Percentiles rank a stretch among this genome's conserved stretches.
These are phyloP conservation scores for Pholiota molesta DNA, from an alignment of 768 basidiomycete genomes.

Conservation along the genomic window DNA sequence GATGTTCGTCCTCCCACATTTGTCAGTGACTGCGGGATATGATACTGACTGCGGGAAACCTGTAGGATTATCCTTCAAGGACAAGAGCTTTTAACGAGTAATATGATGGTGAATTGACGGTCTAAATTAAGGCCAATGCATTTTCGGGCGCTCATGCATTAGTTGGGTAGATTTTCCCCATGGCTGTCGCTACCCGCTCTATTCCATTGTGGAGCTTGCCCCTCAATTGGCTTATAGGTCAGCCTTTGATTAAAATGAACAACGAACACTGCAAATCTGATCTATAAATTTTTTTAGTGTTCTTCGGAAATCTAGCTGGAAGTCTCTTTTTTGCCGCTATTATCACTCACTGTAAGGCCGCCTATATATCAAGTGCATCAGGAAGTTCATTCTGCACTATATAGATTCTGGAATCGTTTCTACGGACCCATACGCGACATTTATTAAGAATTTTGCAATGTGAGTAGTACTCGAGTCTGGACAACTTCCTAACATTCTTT, in stretches of 20 bases:
- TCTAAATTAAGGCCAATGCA: not conserved
- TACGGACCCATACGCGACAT: slow-evolving; percentile 56
- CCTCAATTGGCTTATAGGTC: slow-evolving; percentile 72
- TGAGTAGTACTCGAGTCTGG: slow-evolving; percentile 34
- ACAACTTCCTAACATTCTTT: not conserved
- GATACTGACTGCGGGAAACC: not conserved
- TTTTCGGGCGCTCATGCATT: not conserved
- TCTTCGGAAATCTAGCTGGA: slow-evolving; percentile 70
- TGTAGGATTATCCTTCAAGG: slow-evolving; percentile 74
- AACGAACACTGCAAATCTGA: not conserved
- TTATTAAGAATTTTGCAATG: slow-evolving; percentile 59
- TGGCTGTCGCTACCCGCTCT: slow-evolving; percentile 62
- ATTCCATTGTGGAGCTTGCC: slow-evolving; percentile 74
- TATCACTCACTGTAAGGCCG: slow-evolving; percentile 60
- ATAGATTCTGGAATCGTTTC: slow-evolving; percentile 65
- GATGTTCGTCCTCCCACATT: slow-evolving; percentile 47
- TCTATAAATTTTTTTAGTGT: slow-evolving; percentile 41
- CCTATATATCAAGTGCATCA: not conserved
- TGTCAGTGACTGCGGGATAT: not conserved
- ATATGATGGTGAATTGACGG: slow-evolving; percentile 61
- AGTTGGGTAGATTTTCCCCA: slow-evolving; percentile 59
- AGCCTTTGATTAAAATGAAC: slow-evolving; percentile 7
- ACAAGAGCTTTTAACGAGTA: slow-evolving; percentile 72
- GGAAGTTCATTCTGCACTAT: not conserved
- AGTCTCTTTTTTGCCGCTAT: slow-evolving; percentile 72